These are phyloP conservation scores for Nakazawaea sp. DNA, from an alignment of 805 yeast genomes.

Conservation along the genomic window DNA sequence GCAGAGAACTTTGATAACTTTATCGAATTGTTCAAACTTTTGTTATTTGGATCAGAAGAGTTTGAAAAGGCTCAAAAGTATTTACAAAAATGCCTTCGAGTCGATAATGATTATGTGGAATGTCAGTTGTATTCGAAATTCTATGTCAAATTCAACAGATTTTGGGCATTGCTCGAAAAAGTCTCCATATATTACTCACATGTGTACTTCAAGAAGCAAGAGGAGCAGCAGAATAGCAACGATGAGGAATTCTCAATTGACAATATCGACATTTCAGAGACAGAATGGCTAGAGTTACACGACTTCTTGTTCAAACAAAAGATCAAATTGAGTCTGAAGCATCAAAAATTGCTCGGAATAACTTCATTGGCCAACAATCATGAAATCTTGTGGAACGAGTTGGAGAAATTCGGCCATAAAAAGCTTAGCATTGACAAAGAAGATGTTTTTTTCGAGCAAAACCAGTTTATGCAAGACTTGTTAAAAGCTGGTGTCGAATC, in stretches of 20 bases:
- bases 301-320: conserved; percentile 23
- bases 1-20: conserved; percentile 13
- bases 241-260: conserved; percentile 17
- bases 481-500: conserved; percentile 2
- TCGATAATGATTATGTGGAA: conserved; percentile 62
- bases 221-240: conserved; percentile 18
- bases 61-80: conserved; percentile 13
- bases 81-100: conserved; percentile 54
- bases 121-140: conserved; percentile 55
- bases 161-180: conserved; percentile 32
- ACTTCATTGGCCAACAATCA: conserved; percentile 16
- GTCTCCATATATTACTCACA: conserved; percentile 35
- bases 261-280: conserved; percentile 32
- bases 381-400: conserved; percentile 18
- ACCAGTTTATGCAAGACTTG: conserved; percentile 4
- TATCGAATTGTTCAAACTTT: conserved; percentile 19
- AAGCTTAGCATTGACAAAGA: too few relatives aligned
- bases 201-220: conserved; percentile 27
- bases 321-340: conserved; percentile 16
- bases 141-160: conserved; percentile 36
- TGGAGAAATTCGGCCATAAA: conserved; percentile 11
- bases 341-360: conserved; percentile 13
- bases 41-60: conserved; percentile 19
- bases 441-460: background rate
- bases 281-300: conserved; percentile 33